These are phyloP conservation scores for Paraconiothyrium brasiliense DNA, from an alignment of 2,329 filamentous ascomycete genomes.

Conservation along the genomic window DNA sequence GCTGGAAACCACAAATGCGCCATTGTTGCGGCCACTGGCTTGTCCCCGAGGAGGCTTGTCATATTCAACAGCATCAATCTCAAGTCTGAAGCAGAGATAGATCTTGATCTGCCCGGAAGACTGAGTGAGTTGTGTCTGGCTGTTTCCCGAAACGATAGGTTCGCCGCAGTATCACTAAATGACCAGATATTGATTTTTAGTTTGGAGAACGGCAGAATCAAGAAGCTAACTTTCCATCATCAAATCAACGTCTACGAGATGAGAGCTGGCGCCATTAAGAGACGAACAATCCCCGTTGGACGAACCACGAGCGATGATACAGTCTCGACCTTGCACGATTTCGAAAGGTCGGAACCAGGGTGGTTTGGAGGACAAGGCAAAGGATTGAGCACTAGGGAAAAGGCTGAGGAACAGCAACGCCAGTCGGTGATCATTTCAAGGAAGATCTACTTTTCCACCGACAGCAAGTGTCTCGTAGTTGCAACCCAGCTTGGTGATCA, in stretches of 20 bases:
- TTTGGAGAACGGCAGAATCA: conserved; percentile 31
- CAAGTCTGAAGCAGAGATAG: conserved; percentile 26
- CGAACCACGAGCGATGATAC: conserved; percentile 28
- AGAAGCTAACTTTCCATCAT: conserved; percentile 33
- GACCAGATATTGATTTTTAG: conserved; percentile 34
- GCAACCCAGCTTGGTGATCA: conserved; percentile 47
- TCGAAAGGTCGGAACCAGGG: conserved; percentile 24
- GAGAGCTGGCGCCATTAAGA: conserved; percentile 31
- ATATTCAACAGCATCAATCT: conserved; percentile 39
- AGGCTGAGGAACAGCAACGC: conserved; percentile 42
- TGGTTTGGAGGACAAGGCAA: conserved; percentile 31
- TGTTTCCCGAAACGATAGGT: conserved; percentile 36
- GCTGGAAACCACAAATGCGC: conserved; percentile 47
- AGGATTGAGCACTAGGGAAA: conserved; percentile 32
- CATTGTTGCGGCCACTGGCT: conserved; percentile 35
- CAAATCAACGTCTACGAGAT: conserved; percentile 38
- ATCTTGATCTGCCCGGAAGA: conserved; percentile 26
- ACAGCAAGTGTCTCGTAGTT: conserved; percentile 44
- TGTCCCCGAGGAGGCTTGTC: conserved; percentile 31
- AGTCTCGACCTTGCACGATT: conserved; percentile 10
- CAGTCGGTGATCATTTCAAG: conserved; percentile 40
- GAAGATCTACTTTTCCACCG: conserved; percentile 46
- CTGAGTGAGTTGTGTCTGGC: conserved; percentile 27
- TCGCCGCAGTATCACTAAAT: conserved; percentile 30
- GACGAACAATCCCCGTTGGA: conserved; percentile 30